Evolutionary conservation across 805 yeast genomes (phyloP).

Genomic region (Wickerhamiella musiphila): DNA sequence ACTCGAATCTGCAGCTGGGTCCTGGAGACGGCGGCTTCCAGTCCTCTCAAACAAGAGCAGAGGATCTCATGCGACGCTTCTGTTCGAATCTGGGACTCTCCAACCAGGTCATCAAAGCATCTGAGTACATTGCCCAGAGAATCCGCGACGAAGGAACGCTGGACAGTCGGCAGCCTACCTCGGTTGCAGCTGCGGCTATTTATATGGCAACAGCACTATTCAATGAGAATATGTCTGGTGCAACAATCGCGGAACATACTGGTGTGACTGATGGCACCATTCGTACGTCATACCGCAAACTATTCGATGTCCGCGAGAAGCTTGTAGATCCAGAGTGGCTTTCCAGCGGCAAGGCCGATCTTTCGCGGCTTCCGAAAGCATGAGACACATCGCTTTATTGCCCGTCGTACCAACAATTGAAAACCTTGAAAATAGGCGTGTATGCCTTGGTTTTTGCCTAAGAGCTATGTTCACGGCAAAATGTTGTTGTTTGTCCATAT

Average conservation of each 20-base stretch:
- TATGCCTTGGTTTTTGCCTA: too few relatives aligned
- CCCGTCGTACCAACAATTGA: too few relatives aligned
- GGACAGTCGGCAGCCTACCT: conserved; percentile 93
- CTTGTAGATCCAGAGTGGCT: conserved; percentile 68
- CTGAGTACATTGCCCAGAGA: conserved; percentile 78
- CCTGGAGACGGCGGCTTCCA: conserved; percentile 27
- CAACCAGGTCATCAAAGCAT: conserved; percentile 74
- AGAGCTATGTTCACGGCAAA: too few relatives aligned
- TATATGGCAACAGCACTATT: conserved; percentile 88
- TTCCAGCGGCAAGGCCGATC: conserved; percentile 42
- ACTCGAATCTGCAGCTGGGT: conserved; percentile 23
- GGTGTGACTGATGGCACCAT: conserved; percentile 97
- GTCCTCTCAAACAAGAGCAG: conserved; percentile 80
- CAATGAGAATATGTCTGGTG: conserved; percentile 55
- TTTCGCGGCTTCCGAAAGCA: conserved; percentile 28
- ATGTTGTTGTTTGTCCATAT: too few relatives aligned
- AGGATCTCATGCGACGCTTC: conserved; percentile 85
- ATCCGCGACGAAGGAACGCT: conserved; percentile 84
- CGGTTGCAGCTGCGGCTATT: conserved; percentile 94
- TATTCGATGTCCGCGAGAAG: conserved; percentile 54
- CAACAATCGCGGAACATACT: conserved; percentile 74
- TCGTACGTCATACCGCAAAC: conserved; percentile 71
- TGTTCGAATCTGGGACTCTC: conserved; percentile 86
- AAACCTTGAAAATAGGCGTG: too few relatives aligned
- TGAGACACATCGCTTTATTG: too few relatives aligned